Base-by-base conservation (phyloP, 2,329 filamentous ascomycete genomes). In the Macroventuria anomochaeta region DNA sequence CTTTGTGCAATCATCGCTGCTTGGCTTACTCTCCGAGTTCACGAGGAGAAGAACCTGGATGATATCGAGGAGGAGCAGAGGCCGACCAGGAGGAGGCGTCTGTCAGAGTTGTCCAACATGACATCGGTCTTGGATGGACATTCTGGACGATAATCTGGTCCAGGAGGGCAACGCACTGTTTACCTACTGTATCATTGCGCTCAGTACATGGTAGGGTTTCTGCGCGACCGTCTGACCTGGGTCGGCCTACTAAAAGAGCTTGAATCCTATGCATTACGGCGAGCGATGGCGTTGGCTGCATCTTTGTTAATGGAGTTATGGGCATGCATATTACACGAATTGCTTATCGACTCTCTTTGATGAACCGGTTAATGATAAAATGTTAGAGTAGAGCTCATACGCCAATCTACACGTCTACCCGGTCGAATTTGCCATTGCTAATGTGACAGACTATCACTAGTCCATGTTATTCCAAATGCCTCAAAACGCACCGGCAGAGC, bases 1-100 rank as follows among this genome's bases (percentile, higher is more conserved):
- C 75, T 89, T 36, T 90, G 89, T 58, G 90, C 92, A 1, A 73
- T 97, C 40, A 77, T 88, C 3, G 90, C 93, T 5, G 91, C 89
- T 5, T 90, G 83, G 63, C 83, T 93, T 69, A 88, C 91, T 10
- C 79, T 82, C 43, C 80, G 82, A 53, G 85, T 95, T 29, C 79
- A 82, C 32, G 89, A 93, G 65, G 85, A 88, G 54, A 74, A 72
- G 42, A 56, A 65, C 34, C 58, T 64, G 3, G 62, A 60, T 3
- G 61, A 64, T 12, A 55, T 59, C 21, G 64, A 64, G 28, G 36
- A 58, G 4, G 65, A 66, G 7, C 61, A n/a, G n/a, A n/a, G 64
- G 7, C 51, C 51, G 18, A 18, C 23, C 51, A 61, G 65, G 28
- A 59, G 61, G 17, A 61, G 63, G 46, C 57, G 65, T 43, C 46